phyloP scores from a whole-genome alignment of 1,284 basidiomycete species.

The Microbotryum silenes-acaulis region DNA sequence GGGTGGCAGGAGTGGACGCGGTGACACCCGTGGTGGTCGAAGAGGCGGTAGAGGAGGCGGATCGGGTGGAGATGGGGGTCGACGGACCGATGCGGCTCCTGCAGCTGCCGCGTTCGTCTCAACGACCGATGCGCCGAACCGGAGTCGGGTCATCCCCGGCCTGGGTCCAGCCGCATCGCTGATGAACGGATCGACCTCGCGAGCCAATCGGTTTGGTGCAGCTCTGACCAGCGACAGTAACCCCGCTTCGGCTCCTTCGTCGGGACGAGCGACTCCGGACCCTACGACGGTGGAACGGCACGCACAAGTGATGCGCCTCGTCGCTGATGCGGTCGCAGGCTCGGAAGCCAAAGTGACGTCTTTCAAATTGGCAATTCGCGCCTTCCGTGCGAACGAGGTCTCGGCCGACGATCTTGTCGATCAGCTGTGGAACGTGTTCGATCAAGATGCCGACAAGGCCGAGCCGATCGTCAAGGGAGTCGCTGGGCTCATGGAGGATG shows the following conservation, averaged over 20 bases:
- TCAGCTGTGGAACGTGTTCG: constrained; percentile 76
- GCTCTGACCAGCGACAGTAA: neutral
- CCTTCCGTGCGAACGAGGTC: constrained; percentile 70
- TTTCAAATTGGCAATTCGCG: constrained; percentile 65
- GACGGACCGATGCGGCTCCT: constrained; percentile 32
- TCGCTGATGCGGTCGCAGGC: constrained; percentile 61
- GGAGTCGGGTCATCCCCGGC: constrained; percentile 40
- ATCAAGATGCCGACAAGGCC: constrained; percentile 66
- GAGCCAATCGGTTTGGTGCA: constrained; percentile 6
- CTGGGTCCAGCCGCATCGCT: constrained; percentile 40
- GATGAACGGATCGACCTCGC: constrained; percentile 11
- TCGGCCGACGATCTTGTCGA: constrained; percentile 75
- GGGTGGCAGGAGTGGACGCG: constrained; percentile 14
- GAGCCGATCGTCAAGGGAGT: constrained; percentile 68
- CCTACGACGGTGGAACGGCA: constrained; percentile 42
- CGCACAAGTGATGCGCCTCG: constrained; percentile 57
- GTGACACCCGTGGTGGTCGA: constrained; percentile 2
- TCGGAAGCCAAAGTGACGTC: constrained; percentile 64
- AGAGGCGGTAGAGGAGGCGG: constrained; percentile 39
- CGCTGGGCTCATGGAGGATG: constrained; percentile 71
- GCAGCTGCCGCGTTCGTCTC: constrained; percentile 5
- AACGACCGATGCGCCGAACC: constrained; percentile 36
- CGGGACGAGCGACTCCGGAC: constrained; percentile 1
- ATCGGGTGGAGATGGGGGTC: constrained; percentile 16
- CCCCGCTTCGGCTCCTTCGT: constrained; percentile 6